Conservation (phyloP, 768 basidiomycete species). For the Boletales sp. region DNA sequence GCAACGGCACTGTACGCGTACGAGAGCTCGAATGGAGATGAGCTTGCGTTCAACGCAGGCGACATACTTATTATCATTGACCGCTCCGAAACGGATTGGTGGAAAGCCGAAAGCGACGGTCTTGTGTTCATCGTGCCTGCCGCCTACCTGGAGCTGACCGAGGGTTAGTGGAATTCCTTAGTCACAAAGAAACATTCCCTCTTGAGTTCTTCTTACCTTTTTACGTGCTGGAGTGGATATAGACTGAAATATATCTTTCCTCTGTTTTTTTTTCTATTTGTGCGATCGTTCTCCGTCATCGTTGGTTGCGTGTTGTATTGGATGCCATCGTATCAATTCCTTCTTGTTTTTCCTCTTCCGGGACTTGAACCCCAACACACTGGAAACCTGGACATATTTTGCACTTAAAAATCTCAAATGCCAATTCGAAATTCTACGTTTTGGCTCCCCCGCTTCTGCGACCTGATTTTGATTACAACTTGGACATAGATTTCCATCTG, state of each 20-base stretch:
- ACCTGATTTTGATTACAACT: conserved; percentile 10
- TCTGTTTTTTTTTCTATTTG: conserved; percentile 37
- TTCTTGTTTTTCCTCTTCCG: neutral
- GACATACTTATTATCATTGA: conserved; percentile 80
- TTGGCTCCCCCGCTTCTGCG: conserved; percentile 1
- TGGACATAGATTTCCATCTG: conserved; percentile 3
- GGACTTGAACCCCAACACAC: conserved; percentile 5
- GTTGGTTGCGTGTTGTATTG: conserved; percentile 9
- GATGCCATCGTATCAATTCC: conserved; percentile 8
- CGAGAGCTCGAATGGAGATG: conserved; percentile 64
- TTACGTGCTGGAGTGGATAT: conserved; percentile 43
- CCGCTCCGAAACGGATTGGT: conserved; percentile 84
- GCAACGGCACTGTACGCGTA: conserved; percentile 85
- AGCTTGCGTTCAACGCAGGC: conserved; percentile 82
- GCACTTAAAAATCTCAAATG: conserved; percentile 5
- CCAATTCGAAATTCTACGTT: conserved; percentile 8
- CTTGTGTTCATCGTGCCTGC: conserved; percentile 89
- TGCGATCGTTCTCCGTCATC: conserved; percentile 32
- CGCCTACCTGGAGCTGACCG: conserved; percentile 77
- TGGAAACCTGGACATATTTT: conserved; percentile 4
- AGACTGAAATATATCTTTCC: conserved; percentile 77
- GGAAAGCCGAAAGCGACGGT: conserved; percentile 89
- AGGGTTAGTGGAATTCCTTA: conserved; percentile 77
- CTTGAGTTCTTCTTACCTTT: conserved; percentile 54
- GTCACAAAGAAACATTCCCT: conserved; percentile 30